A percentile compares a stretch with the other conserved stretches of the same genome.
These are phyloP conservation scores for Psilocybe cyanescens DNA, from an alignment of 768 basidiomycete species.

Conservation along the genomic window DNA sequence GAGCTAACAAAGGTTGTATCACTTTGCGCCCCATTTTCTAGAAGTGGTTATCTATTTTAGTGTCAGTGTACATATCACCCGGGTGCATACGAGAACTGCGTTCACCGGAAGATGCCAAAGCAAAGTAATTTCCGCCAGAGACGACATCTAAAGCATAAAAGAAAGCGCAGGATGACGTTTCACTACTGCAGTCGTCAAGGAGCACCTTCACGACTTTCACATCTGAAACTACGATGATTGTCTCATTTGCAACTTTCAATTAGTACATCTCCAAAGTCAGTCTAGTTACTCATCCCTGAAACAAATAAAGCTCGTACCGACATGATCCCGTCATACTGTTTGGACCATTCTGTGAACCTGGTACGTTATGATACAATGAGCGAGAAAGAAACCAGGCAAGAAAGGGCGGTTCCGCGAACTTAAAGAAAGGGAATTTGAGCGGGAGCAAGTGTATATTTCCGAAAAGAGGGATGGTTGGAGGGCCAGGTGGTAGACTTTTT, in stretches of 20 bases:
- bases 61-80: neutral
- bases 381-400: no score
- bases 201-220: neutral
- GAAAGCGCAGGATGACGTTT: neutral
- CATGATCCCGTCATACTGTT: neutral
- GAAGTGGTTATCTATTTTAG: neutral
- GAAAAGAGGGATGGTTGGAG: neutral
- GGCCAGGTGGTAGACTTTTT: neutral
- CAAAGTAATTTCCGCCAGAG: neutral
- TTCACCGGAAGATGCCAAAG: neutral
- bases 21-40: neutral
- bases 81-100: neutral
- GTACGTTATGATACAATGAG: neutral
- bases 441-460: neutral
- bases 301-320: neutral
- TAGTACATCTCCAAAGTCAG: no score
- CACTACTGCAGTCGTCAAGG: neutral
- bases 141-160: neutral
- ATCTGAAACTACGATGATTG: no score
- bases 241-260: no score
- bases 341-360: neutral
- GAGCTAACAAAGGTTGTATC: neutral
- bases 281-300: neutral
- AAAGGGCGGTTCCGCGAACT: neutral
- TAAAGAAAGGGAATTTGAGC: neutral